Percentiles rank a stretch among this genome's conserved stretches.
phyloP scores from a whole-genome alignment of 148 eudicot species.

The Rhododendron henanense region DNA sequence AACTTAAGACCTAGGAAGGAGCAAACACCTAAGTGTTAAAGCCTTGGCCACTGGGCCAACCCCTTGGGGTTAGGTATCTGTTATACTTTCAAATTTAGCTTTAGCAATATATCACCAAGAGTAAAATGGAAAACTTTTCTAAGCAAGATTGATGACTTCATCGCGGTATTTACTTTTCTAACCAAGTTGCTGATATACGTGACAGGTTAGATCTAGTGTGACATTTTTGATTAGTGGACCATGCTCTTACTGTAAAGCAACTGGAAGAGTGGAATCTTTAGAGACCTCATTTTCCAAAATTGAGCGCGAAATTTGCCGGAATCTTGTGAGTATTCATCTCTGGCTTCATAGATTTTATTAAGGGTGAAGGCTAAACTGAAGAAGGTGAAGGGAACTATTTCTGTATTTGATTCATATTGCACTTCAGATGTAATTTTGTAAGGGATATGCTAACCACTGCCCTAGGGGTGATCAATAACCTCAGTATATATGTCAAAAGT shows the following conservation, averaged over 20 bases:
- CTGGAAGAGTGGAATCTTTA: conserved; percentile 94
- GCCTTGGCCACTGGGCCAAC: background rate
- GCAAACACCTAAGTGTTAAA: background rate
- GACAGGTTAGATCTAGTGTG: conserved; percentile 94
- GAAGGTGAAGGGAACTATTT: background rate
- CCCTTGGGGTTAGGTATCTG: background rate
- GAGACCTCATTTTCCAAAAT: conserved; percentile 94
- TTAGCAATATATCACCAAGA: background rate
- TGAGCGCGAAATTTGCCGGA: conserved; percentile 86
- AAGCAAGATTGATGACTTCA: background rate
- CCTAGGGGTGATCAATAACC: background rate
- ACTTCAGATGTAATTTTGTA: background rate
- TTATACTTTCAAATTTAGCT: background rate
- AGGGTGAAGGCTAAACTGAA: background rate
- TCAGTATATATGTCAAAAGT: background rate
- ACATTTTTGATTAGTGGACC: conserved; percentile 92
- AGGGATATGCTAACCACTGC: background rate
- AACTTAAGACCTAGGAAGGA: background rate
- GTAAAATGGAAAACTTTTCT: background rate
- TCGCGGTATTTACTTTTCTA: background rate
- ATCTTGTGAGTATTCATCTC: conserved; percentile 52
- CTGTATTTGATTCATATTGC: background rate
- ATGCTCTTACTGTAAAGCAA: conserved; percentile 79
- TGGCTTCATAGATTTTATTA: background rate
- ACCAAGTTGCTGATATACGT: background rate